Evolutionary conservation across 768 basidiomycete species (phyloP).

Genomic region (Rhodocollybia butyracea): DNA sequence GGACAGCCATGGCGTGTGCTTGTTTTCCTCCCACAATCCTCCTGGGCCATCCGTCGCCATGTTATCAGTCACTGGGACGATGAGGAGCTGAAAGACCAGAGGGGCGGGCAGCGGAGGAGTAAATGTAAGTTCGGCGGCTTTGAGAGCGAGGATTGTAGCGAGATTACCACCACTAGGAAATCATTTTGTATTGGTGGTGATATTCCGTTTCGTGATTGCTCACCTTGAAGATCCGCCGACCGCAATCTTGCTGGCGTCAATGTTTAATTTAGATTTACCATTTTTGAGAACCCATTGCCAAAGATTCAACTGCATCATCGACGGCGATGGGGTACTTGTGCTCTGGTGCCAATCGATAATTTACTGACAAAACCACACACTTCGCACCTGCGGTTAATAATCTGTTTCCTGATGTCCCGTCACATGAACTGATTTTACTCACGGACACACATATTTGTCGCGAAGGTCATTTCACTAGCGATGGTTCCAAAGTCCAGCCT

Average conservation of each 20-base stretch:
- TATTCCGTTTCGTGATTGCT: conserved; percentile 1
- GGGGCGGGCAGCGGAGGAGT: conserved; percentile 41
- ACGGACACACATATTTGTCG: conserved; percentile 60
- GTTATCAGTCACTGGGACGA: conserved; percentile 75
- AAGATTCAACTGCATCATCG: conserved; percentile 64
- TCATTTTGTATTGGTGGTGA: background rate
- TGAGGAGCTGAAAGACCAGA: conserved; percentile 57
- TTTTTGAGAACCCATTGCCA: conserved; percentile 57
- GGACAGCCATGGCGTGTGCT: conserved; percentile 54
- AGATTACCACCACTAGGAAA: conserved; percentile 64
- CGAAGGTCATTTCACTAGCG: conserved; percentile 55
- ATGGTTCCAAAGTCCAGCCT: conserved; percentile 78
- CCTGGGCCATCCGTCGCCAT: conserved; percentile 43
- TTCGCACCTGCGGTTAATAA: conserved; percentile 40
- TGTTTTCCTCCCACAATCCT: conserved; percentile 54
- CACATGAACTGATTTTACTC: conserved; percentile 11
- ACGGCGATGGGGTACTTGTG: conserved; percentile 68
- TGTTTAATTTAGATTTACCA: conserved; percentile 41
- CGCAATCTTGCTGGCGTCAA: conserved; percentile 53
- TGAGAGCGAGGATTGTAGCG: conserved; percentile 62
- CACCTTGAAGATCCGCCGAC: conserved; percentile 76
- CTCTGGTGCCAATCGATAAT: conserved; percentile 74
- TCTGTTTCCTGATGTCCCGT: background rate
- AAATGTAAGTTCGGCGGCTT: conserved; percentile 40
- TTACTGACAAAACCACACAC: conserved; percentile 62